phyloP scores from a whole-genome alignment of 1,284 basidiomycete genomes.

The Moniliella sp. region DNA sequence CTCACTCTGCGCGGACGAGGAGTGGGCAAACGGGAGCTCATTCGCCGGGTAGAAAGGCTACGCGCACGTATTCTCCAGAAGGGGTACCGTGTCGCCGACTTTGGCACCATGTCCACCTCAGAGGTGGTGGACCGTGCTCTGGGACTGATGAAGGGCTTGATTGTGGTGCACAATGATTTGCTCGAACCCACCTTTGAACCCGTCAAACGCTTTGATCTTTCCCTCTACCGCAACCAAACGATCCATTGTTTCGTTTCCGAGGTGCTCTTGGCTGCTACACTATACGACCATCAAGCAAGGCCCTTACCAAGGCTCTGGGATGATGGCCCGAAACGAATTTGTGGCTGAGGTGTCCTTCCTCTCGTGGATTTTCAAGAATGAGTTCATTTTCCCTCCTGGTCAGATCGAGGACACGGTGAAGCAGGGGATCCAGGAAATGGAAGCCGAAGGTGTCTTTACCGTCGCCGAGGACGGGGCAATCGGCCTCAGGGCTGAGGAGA shows the following conservation, averaged over 20 bases:
- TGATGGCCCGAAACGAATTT: slow-evolving; percentile 19
- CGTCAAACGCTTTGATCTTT: slow-evolving; percentile 26
- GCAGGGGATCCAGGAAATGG: slow-evolving; percentile 15
- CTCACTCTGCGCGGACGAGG: slow-evolving; percentile 33
- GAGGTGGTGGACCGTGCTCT: slow-evolving; percentile 31
- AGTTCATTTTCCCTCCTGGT: slow-evolving; percentile 33
- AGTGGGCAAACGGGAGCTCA: slow-evolving; percentile 31
- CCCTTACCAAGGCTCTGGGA: slow-evolving; percentile 23
- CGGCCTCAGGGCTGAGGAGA: slow-evolving; percentile 17
- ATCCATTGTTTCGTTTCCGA: slow-evolving; percentile 29
- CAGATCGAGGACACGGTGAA: slow-evolving; percentile 28
- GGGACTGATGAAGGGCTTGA: slow-evolving; percentile 29
- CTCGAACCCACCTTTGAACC: slow-evolving; percentile 34
- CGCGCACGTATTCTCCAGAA: slow-evolving; percentile 21
- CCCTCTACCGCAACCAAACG: slow-evolving; percentile 6
- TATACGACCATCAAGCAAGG: slow-evolving; percentile 34
- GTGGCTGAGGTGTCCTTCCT: slow-evolving; percentile 25
- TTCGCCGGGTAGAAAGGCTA: slow-evolving; percentile 29
- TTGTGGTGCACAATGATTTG: slow-evolving; percentile 23
- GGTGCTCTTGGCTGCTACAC: slow-evolving; percentile 14
- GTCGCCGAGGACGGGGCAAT: slow-evolving; percentile 6
- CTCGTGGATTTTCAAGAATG: slow-evolving; percentile 30
- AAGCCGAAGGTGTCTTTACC: slow-evolving; percentile 6
- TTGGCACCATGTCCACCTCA: slow-evolving; percentile 17
- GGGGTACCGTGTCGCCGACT: slow-evolving; percentile 34